Evolutionary conservation across 2,329 filamentous ascomycete genomes (phyloP), one percentile per base, ranked within the genome.

Genomic region (Xylariomycetidae sp.): DNA sequence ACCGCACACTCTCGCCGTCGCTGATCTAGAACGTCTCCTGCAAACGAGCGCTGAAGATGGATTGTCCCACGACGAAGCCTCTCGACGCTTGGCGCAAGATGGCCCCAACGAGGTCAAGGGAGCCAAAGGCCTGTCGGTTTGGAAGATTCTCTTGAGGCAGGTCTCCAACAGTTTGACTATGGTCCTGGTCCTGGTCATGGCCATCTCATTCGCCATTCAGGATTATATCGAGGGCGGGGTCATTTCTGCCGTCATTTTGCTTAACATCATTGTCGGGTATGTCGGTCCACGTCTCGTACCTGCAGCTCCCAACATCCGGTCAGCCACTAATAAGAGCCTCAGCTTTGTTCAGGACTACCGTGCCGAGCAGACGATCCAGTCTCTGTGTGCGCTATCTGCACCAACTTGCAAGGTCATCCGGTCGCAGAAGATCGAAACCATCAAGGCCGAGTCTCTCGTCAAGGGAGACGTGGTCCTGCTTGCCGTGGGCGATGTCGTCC

Each of bases 111-210:
- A 72, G 56, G 74, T 86, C 65, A 75, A 81, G 61, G 75, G 76
- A 61, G 75, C 79, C 67, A 76, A 80, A 63, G 76, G 79, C 60
- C 63, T 82, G 63, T 85, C 81, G 60, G 53, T 81, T 60, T 84
- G 79, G 76, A 75, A 82, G 64, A 83, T 86, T 64, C 72, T 86
- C 63, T 60, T 86, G 62, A 82, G 80, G 54, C 82, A 86, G 65
- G 73, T 85, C 48, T 83, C 81, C 46, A 86, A 86, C 64, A 83
- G 80, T 64, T 66, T 86, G 61, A 86, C 82, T 44, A 68, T 82
- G 55, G 79, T 85, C 42, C 76, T 88, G 47, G 68, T 87, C 46
- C 76, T 85, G 50, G 82, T 84, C 50, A 85, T 85, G 76, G 78
- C 76, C 38, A 64, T 77, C 38, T 78, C 74, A 30, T 82, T 80